phyloP scores from a whole-genome alignment of 148 eudicot genomes.

The Hydrangea macrophylla region DNA sequence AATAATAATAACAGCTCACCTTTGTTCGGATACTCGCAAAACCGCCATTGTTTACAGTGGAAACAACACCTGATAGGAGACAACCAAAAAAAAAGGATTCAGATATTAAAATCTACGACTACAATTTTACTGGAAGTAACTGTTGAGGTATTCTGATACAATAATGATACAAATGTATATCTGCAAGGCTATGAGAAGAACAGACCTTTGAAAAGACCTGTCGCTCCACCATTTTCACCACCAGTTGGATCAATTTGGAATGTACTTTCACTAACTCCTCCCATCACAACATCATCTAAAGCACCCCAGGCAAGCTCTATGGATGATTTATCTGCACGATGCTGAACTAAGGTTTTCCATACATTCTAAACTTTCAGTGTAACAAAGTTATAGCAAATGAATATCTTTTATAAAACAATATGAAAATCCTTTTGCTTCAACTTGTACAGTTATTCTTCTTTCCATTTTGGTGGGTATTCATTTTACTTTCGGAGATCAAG shows the following conservation, averaged over 20 bases:
- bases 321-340: slow-evolving; percentile 50
- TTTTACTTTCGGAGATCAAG: too few species aligned
- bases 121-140: neutral
- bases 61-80: slow-evolving; percentile 64
- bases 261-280: slow-evolving; percentile 92
- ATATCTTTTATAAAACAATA: neutral
- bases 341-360: slow-evolving; percentile 5
- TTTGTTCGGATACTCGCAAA: slow-evolving; percentile 83
- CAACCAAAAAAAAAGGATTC: neutral
- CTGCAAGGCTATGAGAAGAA: slow-evolving; percentile 10
- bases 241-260: slow-evolving; percentile 71
- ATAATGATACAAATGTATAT: neutral
- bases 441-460: neutral
- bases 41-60: slow-evolving; percentile 93
- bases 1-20: slow-evolving; percentile 35
- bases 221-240: slow-evolving; percentile 76
- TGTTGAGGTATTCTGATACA: neutral
- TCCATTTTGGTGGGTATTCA: neutral
- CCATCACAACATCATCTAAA: slow-evolving; percentile 98
- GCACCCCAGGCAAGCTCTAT: slow-evolving; percentile 96
- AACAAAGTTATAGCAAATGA: neutral
- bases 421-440: neutral
- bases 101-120: neutral
- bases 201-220: slow-evolving; percentile 86
- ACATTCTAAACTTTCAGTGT: neutral